Evolutionary conservation across 1,139 yeast species (phyloP).

Genomic region (Lodderomyces theae): DNA sequence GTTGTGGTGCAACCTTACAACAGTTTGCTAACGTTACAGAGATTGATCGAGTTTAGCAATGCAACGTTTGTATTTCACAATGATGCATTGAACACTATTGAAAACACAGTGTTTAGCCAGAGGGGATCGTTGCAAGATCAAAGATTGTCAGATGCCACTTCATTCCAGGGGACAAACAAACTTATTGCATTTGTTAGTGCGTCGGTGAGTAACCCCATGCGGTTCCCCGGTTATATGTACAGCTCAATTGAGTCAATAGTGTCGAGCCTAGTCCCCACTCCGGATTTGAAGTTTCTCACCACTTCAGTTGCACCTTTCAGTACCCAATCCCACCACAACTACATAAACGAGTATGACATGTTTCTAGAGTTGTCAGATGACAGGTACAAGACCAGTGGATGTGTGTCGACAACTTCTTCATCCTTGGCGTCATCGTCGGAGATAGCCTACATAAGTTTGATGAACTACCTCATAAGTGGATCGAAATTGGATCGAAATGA

Average conservation of each 20-base stretch:
- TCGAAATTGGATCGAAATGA: conserved; percentile 62
- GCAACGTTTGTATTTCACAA: conserved; percentile 87
- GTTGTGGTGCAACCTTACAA: conserved; percentile 98
- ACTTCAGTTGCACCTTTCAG: conserved; percentile 86
- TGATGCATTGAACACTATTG: conserved; percentile 72
- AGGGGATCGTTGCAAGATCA: not conserved
- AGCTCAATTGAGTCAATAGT: conserved; percentile 80
- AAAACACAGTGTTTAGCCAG: conserved; percentile 43
- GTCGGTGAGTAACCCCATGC: conserved; percentile 77
- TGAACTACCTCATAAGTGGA: conserved; percentile 72
- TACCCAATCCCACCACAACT: conserved; percentile 45
- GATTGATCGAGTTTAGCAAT: conserved; percentile 83
- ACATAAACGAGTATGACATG: conserved; percentile 82
- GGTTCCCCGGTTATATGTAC: conserved; percentile 92
- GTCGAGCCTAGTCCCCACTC: conserved; percentile 83
- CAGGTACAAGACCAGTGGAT: conserved; percentile 65
- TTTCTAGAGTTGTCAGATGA: conserved; percentile 79
- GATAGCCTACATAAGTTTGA: conserved; percentile 59
- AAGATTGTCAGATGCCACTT: conserved; percentile 23
- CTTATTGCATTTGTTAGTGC: conserved; percentile 83
- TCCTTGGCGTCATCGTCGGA: conserved; percentile 7
- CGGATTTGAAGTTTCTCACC: conserved; percentile 81
- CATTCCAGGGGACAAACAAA: conserved; percentile 77
- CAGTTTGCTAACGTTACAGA: conserved; percentile 72
- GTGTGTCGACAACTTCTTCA: conserved; percentile 26